Evolutionary conservation across 2,329 filamentous ascomycete genomes (phyloP).

Genomic region (Diaporthe sp.): DNA sequence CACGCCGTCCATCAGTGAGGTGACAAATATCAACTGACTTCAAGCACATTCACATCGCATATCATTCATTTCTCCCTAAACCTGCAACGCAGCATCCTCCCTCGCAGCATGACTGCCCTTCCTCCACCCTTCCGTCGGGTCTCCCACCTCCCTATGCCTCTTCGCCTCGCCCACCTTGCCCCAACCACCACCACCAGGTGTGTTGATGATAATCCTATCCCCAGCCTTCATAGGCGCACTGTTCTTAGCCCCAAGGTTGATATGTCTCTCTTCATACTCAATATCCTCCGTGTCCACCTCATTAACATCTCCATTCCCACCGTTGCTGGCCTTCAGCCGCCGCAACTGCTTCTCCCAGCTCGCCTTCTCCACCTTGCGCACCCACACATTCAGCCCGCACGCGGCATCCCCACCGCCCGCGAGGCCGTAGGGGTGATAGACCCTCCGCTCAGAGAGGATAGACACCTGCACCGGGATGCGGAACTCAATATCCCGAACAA

Average conservation of each 20-base stretch:
- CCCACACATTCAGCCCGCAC: slow-evolving; percentile 90
- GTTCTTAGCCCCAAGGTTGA: slow-evolving; percentile 85
- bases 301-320: slow-evolving; percentile 40
- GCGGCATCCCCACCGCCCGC: slow-evolving; percentile 84
- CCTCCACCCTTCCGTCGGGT: slow-evolving; percentile 68
- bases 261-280: slow-evolving; percentile 70
- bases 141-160: slow-evolving; percentile 61
- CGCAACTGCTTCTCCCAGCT: slow-evolving; percentile 62
- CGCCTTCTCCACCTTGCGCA: slow-evolving; percentile 76
- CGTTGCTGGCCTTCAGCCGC: slow-evolving; percentile 51
- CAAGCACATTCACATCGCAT: too few relatives aligned
- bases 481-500: slow-evolving; percentile 85
- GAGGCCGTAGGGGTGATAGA: slow-evolving; percentile 85
- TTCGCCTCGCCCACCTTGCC: slow-evolving; percentile 72
- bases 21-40: too few relatives aligned
- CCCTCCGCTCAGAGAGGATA: slow-evolving; percentile 82
- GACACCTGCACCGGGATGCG: slow-evolving; percentile 82
- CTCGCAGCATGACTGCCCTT: slow-evolving; percentile 70
- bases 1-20: too few relatives aligned
- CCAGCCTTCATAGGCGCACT: slow-evolving; percentile 82
- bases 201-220: slow-evolving; percentile 82
- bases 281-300: slow-evolving; percentile 48
- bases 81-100: slow-evolving; percentile 72
- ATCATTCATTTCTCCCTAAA: slow-evolving; percentile 47
- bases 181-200: slow-evolving; percentile 86